phyloP scores from a whole-genome alignment of 1,284 basidiomycete species.

The Vanrija pseudolonga region DNA sequence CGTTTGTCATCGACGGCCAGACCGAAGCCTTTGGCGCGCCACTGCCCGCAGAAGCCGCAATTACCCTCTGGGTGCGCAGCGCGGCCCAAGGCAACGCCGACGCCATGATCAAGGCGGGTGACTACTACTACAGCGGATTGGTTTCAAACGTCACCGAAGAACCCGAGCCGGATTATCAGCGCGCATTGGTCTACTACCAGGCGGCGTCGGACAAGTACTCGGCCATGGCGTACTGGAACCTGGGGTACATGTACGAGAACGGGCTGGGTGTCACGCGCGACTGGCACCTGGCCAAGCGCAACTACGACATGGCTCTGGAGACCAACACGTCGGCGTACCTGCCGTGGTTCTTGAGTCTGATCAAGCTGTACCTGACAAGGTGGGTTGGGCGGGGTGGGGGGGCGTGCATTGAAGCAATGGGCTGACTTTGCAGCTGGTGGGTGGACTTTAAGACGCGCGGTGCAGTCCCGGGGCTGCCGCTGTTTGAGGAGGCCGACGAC shows the following conservation, averaged over 20 bases:
- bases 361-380: conserved; percentile 71
- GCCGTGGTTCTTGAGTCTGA: conserved; percentile 75
- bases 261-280: conserved; percentile 88
- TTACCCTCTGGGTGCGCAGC: conserved; percentile 91
- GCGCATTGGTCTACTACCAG: conserved; percentile 89
- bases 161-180: conserved; percentile 64
- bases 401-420: not conserved
- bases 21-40: not conserved
- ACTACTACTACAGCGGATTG: conserved; percentile 69
- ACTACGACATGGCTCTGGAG: conserved; percentile 85
- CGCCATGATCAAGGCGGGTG: conserved; percentile 91
- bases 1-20: conserved; percentile 79
- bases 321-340: conserved; percentile 75
- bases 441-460: conserved; percentile 38
- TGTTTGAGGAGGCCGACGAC: conserved; percentile 31
- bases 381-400: conserved; percentile 11
- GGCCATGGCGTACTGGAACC: conserved; percentile 95
- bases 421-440: conserved; percentile 38
- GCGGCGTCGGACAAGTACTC: conserved; percentile 82
- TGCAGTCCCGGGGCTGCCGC: conserved; percentile 34
- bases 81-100: conserved; percentile 92
- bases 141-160: conserved; percentile 26
- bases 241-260: conserved; percentile 99
- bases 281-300: conserved; percentile 93
- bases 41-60: conserved; percentile 54